Percentiles rank a stretch among this genome's conserved stretches.
Conservation (phyloP, 495 filamentous ascomycete species). For the Aspergillus bertholletiae region DNA sequence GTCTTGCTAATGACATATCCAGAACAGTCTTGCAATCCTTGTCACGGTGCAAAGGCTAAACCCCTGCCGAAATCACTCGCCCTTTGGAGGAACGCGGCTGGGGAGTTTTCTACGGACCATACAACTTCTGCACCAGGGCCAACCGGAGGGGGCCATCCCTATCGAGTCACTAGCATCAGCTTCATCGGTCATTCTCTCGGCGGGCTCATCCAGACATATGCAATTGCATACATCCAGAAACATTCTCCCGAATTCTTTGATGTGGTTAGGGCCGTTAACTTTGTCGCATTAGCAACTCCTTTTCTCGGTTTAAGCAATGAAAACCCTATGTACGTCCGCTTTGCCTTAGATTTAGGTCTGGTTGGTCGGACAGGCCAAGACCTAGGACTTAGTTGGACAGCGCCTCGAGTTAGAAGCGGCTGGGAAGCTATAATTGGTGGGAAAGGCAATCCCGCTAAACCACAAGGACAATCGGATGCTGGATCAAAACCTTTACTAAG, state of each 20-base stretch:
- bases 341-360: slow-evolving; percentile 92
- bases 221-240: slow-evolving; percentile 95
- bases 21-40: slow-evolving; percentile 78
- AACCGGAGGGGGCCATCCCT: slow-evolving; percentile 52
- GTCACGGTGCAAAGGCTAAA: slow-evolving; percentile 51
- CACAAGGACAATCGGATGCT: slow-evolving; percentile 63
- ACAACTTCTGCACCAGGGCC: slow-evolving; percentile 10
- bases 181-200: slow-evolving; percentile 94
- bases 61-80: slow-evolving; percentile 32
- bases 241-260: slow-evolving; percentile 91
- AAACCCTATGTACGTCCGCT: slow-evolving; percentile 94
- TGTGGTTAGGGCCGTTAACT: slow-evolving; percentile 83
- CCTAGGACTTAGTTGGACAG: slow-evolving; percentile 88
- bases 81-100: slow-evolving; percentile 19
- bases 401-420: slow-evolving; percentile 78
- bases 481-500: slow-evolving; percentile 85
- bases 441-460: slow-evolving; percentile 61
- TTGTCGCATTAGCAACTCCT: slow-evolving; percentile 86
- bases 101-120: slow-evolving; percentile 8
- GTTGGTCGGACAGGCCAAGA: slow-evolving; percentile 95
- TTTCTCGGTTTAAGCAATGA: slow-evolving; percentile 95
- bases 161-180: slow-evolving; percentile 91
- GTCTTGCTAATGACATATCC: slow-evolving; percentile 87
- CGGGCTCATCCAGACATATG: slow-evolving; percentile 89
- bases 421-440: slow-evolving; percentile 85